Base-by-base conservation (phyloP, 768 basidiomycete genomes). In the Phallus indusiatus region DNA sequence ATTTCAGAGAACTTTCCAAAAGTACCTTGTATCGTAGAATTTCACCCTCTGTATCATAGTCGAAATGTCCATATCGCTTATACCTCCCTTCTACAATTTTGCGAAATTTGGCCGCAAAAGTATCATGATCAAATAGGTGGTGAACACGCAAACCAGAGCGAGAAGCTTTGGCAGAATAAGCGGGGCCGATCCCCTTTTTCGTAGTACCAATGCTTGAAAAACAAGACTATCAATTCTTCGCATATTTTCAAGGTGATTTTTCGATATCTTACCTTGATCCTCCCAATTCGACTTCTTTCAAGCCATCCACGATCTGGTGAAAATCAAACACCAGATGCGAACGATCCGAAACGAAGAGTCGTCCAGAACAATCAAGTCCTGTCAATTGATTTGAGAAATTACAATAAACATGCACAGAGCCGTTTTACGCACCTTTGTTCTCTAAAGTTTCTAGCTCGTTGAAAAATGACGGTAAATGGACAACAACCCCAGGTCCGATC, bases 311-410 rank as follows among this genome's bases (percentile, higher is more conserved):
- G 67, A 98, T 97, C 76, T 99, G 96, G 73, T 99, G 96, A 72
- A 99, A 98, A 70, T 98, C 96, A 68, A 99, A 94, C 35, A 99
- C 96, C 61, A 99, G 85, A 63, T 95, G 92, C 3, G 96, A 92
- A 63, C 96, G 86, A 74, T 98, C 94, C 22, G 95, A 98, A 65
- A 99, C 79, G 70, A 96, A 88, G 18, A 99, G 73, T 35, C 96
- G 85, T 60, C 81, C 80, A 11, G 82, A 81, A 73, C 91, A 95
- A 67, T 88, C 79, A 47, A 99, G 82, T 18, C 95, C 94, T 96
- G 56, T 18, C 18, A 6, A 17, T 47, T 2, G 21, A 7, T 21
- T 7, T 12, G 18, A 5, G 17, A 22, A 7, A 34, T 35, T 22
- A 35, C 20, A 9, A 12, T n/a, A 7, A 35, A 51, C 46, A 14